These are phyloP conservation scores for Penicillium sp. DNA, from an alignment of 2,329 filamentous ascomycete genomes.

Conservation along the genomic window DNA sequence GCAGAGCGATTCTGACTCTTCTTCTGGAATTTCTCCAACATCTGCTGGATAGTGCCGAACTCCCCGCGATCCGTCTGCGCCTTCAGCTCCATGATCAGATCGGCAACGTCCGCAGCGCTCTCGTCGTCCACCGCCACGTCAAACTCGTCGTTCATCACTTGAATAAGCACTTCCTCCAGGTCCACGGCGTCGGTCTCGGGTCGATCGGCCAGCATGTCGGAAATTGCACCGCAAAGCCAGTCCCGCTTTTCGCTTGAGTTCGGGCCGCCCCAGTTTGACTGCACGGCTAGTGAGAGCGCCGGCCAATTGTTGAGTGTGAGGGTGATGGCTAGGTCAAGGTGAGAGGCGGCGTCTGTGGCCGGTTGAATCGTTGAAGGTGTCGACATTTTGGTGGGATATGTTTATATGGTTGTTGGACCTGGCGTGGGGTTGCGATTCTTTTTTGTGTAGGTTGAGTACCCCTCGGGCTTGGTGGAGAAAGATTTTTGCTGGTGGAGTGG, in stretches of 20 bases:
- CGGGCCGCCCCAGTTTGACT: constrained; percentile 83
- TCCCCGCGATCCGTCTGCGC: constrained; percentile 63
- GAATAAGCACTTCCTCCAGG: constrained; percentile 77
- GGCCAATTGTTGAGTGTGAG: constrained; percentile 85
- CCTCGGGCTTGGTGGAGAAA: too few species aligned
- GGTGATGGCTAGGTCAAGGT: constrained; percentile 84
- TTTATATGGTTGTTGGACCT: not conserved
- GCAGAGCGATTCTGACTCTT: constrained; percentile 39
- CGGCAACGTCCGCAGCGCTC: constrained; percentile 70
- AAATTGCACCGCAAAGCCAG: constrained; percentile 88
- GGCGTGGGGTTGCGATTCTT: not conserved
- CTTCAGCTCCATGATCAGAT: constrained; percentile 66
- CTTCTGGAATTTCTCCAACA: constrained; percentile 51
- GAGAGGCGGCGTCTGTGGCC: constrained; percentile 55
- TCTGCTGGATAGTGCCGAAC: constrained; percentile 60
- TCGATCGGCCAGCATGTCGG: constrained; percentile 66
- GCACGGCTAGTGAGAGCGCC: constrained; percentile 79
- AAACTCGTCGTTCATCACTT: constrained; percentile 95
- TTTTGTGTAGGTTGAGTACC: not conserved
- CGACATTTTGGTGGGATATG: constrained; percentile 16
- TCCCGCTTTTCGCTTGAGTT: constrained; percentile 84
- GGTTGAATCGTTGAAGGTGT: constrained; percentile 13
- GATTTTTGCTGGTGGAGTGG: too few species aligned
- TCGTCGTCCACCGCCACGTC: constrained; percentile 91
- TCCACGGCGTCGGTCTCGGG: constrained; percentile 70